These are phyloP conservation scores for Clonostachys byssicola DNA, from an alignment of 2,329 filamentous ascomycete species.

Conservation along the genomic window DNA sequence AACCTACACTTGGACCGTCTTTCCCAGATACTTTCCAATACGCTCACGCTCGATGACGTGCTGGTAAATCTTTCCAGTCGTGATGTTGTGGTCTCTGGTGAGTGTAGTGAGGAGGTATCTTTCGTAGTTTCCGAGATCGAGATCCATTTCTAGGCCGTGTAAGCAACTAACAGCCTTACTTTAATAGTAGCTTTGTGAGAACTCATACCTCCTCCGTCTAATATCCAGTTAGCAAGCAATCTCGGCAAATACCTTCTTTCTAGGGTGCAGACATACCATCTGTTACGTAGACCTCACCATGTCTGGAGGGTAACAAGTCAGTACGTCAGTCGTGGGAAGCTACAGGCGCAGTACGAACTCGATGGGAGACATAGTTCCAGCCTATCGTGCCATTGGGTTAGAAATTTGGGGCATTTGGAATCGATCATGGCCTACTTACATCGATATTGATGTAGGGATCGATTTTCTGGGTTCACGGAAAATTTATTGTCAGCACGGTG, in stretches of 20 bases:
- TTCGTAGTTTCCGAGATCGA: constrained; percentile 56
- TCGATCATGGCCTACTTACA: too few relatives aligned
- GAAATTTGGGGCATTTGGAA: constrained; percentile 22
- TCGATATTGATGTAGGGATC: constrained; percentile 41
- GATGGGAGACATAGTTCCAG: background rate
- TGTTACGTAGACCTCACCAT: constrained; percentile 35
- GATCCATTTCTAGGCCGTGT: constrained; percentile 26
- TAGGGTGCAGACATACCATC: constrained; percentile 1
- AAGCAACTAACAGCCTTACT: too few relatives aligned
- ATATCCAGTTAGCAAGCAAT: too few relatives aligned
- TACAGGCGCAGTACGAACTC: background rate
- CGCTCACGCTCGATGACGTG: constrained; percentile 52
- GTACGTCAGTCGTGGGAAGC: background rate
- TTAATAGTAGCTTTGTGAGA: too few relatives aligned
- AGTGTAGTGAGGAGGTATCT: constrained; percentile 69
- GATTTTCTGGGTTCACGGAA: constrained; percentile 33
- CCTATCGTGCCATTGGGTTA: constrained; percentile 21
- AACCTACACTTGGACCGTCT: constrained; percentile 65
- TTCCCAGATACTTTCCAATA: constrained; percentile 74
- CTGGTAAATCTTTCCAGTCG: constrained; percentile 93
- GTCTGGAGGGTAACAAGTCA: constrained; percentile 11
- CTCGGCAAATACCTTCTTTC: too few relatives aligned
- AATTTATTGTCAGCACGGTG: constrained; percentile 31
- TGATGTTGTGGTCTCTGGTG: constrained; percentile 89
- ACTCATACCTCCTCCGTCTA: too few relatives aligned